Base-by-base conservation (phyloP, 2,329 filamentous ascomycete species). In the Neofusicoccum kwambonambiense region DNA sequence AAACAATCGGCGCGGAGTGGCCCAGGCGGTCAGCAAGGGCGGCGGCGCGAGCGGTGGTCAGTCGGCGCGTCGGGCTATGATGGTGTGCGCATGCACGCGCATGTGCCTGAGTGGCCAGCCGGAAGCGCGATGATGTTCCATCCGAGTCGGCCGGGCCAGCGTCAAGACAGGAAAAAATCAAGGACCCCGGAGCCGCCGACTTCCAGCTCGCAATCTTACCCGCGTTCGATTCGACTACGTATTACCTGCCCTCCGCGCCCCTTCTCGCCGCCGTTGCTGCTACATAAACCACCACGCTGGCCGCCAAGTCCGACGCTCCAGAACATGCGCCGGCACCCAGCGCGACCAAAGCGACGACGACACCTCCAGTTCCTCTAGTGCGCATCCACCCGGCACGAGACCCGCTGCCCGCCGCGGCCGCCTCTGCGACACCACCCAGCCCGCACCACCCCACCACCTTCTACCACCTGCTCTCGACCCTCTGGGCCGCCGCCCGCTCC, bases 401-500 rank as follows among this genome's bases (percentile, higher is more conserved):
- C 60, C 47, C 37, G 17, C 19, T 22, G 39, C 39, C 41, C 12
- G 27, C 31, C n/a, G 39, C 41, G 22, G 27, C 44, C 31, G 27
- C 44, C 6, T 22, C 61, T 54, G 50, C 47, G 49, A 54, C 61
- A 39, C 41, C 27, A 22, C 15, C 50, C 41, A 19, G 42, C 52
- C 37, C 45, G 13, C 13, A 19, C 27, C 13, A 56, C 49, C 27
- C 19, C 4, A 17, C 64, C 17, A 9, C 39, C 37, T 65, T 61
- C 64, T 65, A 47, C 39, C 39, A 44, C 56, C 19, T 37, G 15
- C 44, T 65, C 37, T n/a, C 64, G 27, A 13, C 31, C 4, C 47
- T 65, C 56, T 57, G 54, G 34, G 11, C 56, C 45, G 13, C 15
- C 54, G 62, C 68, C 31, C 66, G 74, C 54, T 69, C 75, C 39